Evolutionary conservation across 495 filamentous ascomycete species (phyloP).

Genomic region (Hypomontagnella monticulosa): DNA sequence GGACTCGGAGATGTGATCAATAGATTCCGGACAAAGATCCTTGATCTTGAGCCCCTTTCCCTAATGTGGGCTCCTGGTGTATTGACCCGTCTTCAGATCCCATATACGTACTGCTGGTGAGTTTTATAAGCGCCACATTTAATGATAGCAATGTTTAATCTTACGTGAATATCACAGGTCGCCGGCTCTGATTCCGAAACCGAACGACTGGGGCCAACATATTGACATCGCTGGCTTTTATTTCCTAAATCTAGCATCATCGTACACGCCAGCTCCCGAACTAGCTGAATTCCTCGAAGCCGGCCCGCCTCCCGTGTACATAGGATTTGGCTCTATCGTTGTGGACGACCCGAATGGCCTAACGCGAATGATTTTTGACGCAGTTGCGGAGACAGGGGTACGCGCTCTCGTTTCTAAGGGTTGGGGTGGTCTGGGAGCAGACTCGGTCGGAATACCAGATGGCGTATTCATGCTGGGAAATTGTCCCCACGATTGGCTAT

Average conservation of each 20-base stretch:
- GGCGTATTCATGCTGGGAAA: constrained; percentile 82
- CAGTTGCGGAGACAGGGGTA: constrained; percentile 69
- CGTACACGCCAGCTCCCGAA: constrained; percentile 70
- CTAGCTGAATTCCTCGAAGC: constrained; percentile 70
- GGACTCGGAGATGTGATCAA: constrained; percentile 82
- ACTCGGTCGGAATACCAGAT: constrained; percentile 67
- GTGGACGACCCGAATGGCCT: constrained; percentile 76
- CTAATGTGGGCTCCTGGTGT: constrained; percentile 73
- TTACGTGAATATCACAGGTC: constrained; percentile 50
- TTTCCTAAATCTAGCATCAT: constrained; percentile 71
- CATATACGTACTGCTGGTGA: constrained; percentile 81
- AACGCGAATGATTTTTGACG: constrained; percentile 74
- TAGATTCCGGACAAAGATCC: constrained; percentile 69
- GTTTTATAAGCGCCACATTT: constrained; percentile 13
- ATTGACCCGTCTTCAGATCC: constrained; percentile 70
- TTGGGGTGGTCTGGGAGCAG: constrained; percentile 78
- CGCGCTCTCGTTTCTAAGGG: constrained; percentile 82
- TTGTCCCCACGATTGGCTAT: constrained; percentile 85
- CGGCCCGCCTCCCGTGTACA: constrained; percentile 78
- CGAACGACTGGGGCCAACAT: constrained; percentile 76
- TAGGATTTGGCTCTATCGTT: constrained; percentile 85
- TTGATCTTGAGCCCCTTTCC: constrained; percentile 73
- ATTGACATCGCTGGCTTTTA: constrained; percentile 79
- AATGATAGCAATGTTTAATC: neutral
- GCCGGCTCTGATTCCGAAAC: constrained; percentile 82